Base-by-base conservation (phyloP, 352 stramenopile genomes). In the Globisporangium acanthophoron region DNA sequence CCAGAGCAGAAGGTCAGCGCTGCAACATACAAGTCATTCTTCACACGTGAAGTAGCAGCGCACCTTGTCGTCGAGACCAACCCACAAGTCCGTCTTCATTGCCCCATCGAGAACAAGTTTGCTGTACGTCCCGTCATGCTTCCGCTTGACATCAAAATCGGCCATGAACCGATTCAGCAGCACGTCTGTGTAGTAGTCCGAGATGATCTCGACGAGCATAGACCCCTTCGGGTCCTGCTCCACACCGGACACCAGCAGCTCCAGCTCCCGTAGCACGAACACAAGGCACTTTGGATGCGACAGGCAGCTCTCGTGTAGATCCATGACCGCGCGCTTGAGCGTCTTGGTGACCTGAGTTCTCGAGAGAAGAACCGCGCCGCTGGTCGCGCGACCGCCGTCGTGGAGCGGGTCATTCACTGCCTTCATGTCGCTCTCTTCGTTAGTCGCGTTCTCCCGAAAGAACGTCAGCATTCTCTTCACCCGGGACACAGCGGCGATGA, bases 231-330 rank as follows among this genome's bases (percentile, higher is more conserved):
- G 39, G 33, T 78, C 65, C 12, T 71, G 47, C 1, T 66, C 40
- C 16, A 79, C 5, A 0, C 21, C 21, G 0, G 61, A 50, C 5
- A 81, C 61, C 24, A 79, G 71, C 7, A 63, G 53, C 39, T 54
- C 60, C 1, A 87, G 57, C 46, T 87, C 77, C 15, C 65, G 50
- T 3, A 85, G 61, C 52, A 87, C 67, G 29, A 85, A 85, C 20
- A 61, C 50, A 3, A 84, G 58, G 37, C 65, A 73, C 15, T 59
- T 67, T 2, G 68, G 59, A 31, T 78, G 53, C 5, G 67, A 59
- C 43, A 68, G 57, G 13, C 64, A 70, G 47, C 52, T 69, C 13
- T 65, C 59, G 40, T 71, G 67, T 1, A 84, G 60, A 24, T 76
- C 74, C 8, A 65, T 46, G 12, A 79, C 11, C 2, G 49, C 51